Conservation (phyloP, 2,329 filamentous ascomycete genomes). For the Aspergillus udagawae region DNA sequence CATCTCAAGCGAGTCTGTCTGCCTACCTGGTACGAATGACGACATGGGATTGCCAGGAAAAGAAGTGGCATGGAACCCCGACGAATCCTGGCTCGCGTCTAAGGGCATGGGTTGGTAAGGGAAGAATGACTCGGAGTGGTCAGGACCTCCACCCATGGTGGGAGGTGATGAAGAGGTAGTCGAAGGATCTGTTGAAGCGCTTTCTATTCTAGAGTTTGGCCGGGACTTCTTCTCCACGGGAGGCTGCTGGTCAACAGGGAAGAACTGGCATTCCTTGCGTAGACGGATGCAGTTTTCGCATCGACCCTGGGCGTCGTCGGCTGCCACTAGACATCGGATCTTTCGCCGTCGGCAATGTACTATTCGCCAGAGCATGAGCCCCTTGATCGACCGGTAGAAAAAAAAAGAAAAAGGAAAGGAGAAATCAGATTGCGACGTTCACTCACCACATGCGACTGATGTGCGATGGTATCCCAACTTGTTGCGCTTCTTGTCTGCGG, state of each 20-base stretch:
- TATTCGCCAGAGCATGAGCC: slow-evolving; percentile 38
- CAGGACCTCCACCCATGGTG: slow-evolving; percentile 23
- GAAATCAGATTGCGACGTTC: background rate
- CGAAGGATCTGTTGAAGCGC: slow-evolving; percentile 43
- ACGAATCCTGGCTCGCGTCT: slow-evolving; percentile 31
- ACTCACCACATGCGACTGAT: slow-evolving; percentile 92
- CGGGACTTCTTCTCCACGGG: slow-evolving; percentile 48
- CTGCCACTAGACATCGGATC: slow-evolving; percentile 79
- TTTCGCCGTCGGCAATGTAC: slow-evolving; percentile 90
- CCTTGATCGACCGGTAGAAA: background rate
- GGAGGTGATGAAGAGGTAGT: slow-evolving; percentile 49
- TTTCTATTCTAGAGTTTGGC: slow-evolving; percentile 42
- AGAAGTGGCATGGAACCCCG: slow-evolving; percentile 27
- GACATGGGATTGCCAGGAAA: slow-evolving; percentile 32
- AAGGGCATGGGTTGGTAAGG: slow-evolving; percentile 34
- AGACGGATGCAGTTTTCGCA: slow-evolving; percentile 91
- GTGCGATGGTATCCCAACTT: slow-evolving; percentile 95
- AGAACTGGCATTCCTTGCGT: slow-evolving; percentile 92
- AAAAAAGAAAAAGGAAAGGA: background rate
- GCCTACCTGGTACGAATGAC: slow-evolving; percentile 35
- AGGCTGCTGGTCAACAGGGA: slow-evolving; percentile 75
- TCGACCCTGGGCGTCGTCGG: slow-evolving; percentile 67
- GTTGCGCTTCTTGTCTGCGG: slow-evolving; percentile 70
- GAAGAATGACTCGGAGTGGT: slow-evolving; percentile 35
- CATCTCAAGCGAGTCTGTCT: background rate